phyloP scores from a whole-genome alignment of 192 early-diverging fungal species.

The Linnemannia hyalina region DNA sequence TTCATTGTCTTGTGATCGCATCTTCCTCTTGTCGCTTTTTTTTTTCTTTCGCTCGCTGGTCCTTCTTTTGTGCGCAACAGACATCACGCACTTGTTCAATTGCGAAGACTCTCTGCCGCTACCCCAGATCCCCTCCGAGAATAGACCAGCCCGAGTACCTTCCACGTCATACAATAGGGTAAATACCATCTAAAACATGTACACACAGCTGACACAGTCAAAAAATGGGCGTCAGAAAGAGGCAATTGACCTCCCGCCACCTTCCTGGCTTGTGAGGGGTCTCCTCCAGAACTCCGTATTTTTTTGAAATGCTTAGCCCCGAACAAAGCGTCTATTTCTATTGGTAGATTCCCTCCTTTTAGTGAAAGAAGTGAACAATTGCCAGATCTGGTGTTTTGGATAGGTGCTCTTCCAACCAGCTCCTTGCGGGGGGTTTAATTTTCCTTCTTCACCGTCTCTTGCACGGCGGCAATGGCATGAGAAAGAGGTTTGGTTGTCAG shows the following conservation, averaged over 20 bases:
- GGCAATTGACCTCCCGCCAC: background rate
- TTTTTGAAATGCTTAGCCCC: background rate
- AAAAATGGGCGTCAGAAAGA: background rate
- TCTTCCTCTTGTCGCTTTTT: background rate
- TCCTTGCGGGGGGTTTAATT: background rate
- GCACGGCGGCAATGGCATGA: background rate
- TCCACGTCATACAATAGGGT: background rate
- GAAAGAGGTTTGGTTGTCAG: background rate
- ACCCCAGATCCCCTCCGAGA: background rate
- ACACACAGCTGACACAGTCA: background rate
- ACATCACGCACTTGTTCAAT: background rate
- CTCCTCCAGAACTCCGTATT: too few species aligned
- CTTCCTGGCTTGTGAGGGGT: background rate
- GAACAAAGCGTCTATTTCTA: background rate
- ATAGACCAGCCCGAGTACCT: background rate
- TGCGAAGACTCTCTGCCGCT: background rate
- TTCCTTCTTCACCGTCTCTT: background rate
- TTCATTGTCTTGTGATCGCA: background rate
- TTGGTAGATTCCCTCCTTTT: background rate
- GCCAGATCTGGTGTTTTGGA: background rate
- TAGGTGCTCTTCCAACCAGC: background rate
- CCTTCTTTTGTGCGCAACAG: background rate
- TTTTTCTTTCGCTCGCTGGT: background rate
- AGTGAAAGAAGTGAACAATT: too few species aligned
- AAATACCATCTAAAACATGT: background rate